Conservation (phyloP, 1,139 yeast species). For the Torulaspora globosa region DNA sequence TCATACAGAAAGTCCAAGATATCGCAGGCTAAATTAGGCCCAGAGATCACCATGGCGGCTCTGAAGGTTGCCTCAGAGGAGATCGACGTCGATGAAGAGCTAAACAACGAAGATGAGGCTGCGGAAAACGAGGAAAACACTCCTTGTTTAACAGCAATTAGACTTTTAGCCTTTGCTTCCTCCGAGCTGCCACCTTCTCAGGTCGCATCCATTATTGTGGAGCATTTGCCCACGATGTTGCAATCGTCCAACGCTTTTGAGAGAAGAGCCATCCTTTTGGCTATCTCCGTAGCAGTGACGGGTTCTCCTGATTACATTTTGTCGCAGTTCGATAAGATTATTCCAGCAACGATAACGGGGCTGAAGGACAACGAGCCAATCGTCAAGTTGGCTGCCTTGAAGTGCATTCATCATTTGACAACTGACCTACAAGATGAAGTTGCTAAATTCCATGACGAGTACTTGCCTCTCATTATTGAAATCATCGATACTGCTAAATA, state of each 20-base stretch:
- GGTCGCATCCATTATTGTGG: conserved; percentile 76
- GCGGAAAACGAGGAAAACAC: conserved; percentile 89
- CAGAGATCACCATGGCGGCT: conserved; percentile 69
- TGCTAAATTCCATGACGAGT: conserved; percentile 74
- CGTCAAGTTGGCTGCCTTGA: conserved; percentile 84
- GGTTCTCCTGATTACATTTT: conserved; percentile 94
- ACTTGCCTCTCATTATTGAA: conserved; percentile 80
- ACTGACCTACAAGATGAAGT: conserved; percentile 79
- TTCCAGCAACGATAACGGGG: conserved; percentile 71
- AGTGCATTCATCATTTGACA: conserved; percentile 73
- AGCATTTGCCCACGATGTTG: conserved; percentile 59
- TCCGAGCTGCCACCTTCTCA: conserved; percentile 89
- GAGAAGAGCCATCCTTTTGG: conserved; percentile 82
- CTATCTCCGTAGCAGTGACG: conserved; percentile 77
- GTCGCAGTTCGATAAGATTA: conserved; percentile 65
- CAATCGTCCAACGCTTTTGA: conserved; percentile 64
- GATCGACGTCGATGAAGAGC: conserved; percentile 65
- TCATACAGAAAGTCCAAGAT: conserved; percentile 68
- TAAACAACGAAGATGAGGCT: conserved; percentile 77
- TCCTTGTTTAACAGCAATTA: conserved; percentile 73
- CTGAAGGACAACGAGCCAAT: conserved; percentile 71
- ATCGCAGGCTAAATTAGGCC: conserved; percentile 66
- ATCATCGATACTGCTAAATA: conserved; percentile 85
- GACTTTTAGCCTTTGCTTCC: conserved; percentile 75
- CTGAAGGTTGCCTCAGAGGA: conserved; percentile 77